Base-by-base conservation (phyloP, 805 yeast species). In the Spathaspora passalidarum region DNA sequence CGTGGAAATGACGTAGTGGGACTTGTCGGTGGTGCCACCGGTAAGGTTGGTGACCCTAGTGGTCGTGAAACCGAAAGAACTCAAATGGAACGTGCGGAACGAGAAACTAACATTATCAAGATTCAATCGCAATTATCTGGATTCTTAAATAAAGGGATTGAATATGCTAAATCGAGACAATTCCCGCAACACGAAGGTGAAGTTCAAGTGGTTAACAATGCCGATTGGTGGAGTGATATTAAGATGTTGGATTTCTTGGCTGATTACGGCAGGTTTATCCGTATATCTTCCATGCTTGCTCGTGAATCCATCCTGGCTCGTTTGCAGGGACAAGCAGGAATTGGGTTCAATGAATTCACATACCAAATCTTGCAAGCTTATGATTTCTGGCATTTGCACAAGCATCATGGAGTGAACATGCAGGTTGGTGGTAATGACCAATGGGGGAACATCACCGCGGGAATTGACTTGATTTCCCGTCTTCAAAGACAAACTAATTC, bases 381-480 rank as follows among this genome's bases (percentile, higher is more conserved):
- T 62, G 99, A 94, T 61, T 94, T 89, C 60, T 89, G 85, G 75
- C 89, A 91, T 59, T 67, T 94, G 47, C 81, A 80, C 68, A 75
- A 75, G 32, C 61, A 77, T 13, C 65, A 79, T 32, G 64, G 71
- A 3, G 91, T 91, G 37, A 72, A 75, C 37, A 65, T 90, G 11
- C 98, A 94, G 68, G 82, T 87, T 29, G 99, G 99, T 19, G 99
- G 99, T 5, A 90, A 87, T 60, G 99, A 94, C 62, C 99, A 94
- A 65, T 94, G 97, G 90, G 99, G 99, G 1, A 94, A 94, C 57
- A 94, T 94, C 48, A 88, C 96, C 1, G 97, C 98, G 0, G 99
- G 99, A 0, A 79, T 88, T 34, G 99, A 94, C 57, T 73, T 94
- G 47, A 89, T 91, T 34, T 73, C 84, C 1, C 70, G 96, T 50